These are phyloP conservation scores for Byssochlamys sp. DNA, from an alignment of 2,329 filamentous ascomycete species.

Conservation along the genomic window DNA sequence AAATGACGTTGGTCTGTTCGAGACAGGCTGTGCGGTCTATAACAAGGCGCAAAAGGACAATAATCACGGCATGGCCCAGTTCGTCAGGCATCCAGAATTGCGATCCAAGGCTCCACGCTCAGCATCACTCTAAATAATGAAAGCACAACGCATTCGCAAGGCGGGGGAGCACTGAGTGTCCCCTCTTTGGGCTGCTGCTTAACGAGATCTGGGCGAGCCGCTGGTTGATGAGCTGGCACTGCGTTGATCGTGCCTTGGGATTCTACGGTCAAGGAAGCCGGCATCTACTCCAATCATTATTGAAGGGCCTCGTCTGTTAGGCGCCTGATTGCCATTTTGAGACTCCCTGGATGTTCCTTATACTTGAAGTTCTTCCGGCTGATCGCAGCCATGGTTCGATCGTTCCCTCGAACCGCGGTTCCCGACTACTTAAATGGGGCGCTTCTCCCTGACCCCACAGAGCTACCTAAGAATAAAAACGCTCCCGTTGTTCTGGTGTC, in stretches of 20 bases:
- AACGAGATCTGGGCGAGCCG: background rate
- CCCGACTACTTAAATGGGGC: background rate
- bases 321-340: background rate
- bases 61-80: background rate
- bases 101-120: background rate
- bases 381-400: background rate
- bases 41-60: background rate
- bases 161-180: background rate
- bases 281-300: background rate
- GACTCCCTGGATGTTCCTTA: background rate
- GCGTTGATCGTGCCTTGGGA: background rate
- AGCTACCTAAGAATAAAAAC: background rate
- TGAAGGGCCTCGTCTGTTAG: background rate
- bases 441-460: background rate
- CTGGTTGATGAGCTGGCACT: background rate
- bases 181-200: background rate
- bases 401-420: background rate
- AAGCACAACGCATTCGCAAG: background rate
- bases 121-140: background rate
- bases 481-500: background rate
- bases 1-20: background rate
- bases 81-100: background rate
- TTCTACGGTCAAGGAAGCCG: background rate
- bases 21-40: background rate
- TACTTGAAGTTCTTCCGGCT: background rate